Evolutionary conservation across 208 protist species (phyloP).

Genomic region (Wallacemonas rigidus): DNA sequence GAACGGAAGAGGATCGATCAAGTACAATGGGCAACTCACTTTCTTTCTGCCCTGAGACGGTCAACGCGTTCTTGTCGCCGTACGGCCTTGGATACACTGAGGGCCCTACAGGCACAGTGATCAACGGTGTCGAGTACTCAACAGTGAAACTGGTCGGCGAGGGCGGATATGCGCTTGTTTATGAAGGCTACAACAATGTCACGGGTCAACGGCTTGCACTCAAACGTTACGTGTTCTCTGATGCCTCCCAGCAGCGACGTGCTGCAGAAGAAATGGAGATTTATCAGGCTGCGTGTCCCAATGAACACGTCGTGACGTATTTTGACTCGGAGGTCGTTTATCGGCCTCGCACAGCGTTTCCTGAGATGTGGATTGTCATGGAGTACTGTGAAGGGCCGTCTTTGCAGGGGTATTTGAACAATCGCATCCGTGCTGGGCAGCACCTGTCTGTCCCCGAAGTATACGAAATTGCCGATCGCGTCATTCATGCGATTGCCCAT

Average conservation of each 20-base stretch:
- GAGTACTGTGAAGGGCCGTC: conserved; percentile 64
- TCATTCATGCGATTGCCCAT: conserved; percentile 63
- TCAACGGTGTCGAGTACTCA: conserved; percentile 55
- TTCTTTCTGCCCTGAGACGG: conserved; percentile 27
- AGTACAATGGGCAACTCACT: conserved; percentile 33
- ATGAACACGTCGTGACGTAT: conserved; percentile 38
- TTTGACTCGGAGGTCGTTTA: conserved; percentile 40
- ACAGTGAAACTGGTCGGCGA: conserved; percentile 53
- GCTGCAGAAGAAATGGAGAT: conserved; percentile 33
- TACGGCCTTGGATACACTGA: background rate
- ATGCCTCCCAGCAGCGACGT: conserved; percentile 27
- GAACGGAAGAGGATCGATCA: background rate
- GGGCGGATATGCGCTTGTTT: conserved; percentile 63
- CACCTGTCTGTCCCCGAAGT: conserved; percentile 50
- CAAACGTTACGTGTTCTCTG: conserved; percentile 47
- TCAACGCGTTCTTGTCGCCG: conserved; percentile 26
- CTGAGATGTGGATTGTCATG: conserved; percentile 81
- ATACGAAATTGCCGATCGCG: conserved; percentile 55
- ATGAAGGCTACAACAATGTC: conserved; percentile 41
- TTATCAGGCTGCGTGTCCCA: conserved; percentile 34
- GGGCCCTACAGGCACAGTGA: conserved; percentile 28
- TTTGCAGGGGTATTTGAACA: conserved; percentile 70
- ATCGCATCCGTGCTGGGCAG: conserved; percentile 40
- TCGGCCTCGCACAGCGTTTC: conserved; percentile 24
- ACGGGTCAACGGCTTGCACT: conserved; percentile 41